Base-by-base conservation (phyloP, 768 basidiomycete genomes). In the Tricholoma terreum region DNA sequence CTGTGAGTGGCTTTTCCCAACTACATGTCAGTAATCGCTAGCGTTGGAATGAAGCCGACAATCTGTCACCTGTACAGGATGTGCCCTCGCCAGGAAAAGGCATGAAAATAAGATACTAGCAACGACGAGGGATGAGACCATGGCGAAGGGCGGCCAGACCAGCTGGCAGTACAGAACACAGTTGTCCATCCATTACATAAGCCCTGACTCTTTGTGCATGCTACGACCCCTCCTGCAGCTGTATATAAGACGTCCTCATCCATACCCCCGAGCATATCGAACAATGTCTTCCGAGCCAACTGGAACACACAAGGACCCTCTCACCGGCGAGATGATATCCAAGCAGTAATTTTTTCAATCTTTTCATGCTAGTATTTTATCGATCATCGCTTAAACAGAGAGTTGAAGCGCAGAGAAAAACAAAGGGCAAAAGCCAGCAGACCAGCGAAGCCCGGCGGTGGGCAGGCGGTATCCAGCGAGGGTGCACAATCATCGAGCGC, bases 251-350 rank as follows among this genome's bases (percentile, higher is more conserved):
- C 33, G 46, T 33, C n/a, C 52, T 38, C n/a, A 58, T 45, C 50
- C 43, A 58, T 55, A 56, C 38, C 43, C 27, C 11, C 36, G 22
- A 22, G 31, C n/a, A 11, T 15, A 46, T 57, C 49, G 57, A 60
- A 53, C 42, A 9, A 80, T 82, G 80, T 75, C 80, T 19, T 69
- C 78, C 34, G 76, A 79, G 52, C 55, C 75, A 52, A 68, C 75
- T 33, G 78, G 76, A 56, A 77, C 78, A 7, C 81, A 82, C 63
- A 86, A 85, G 80, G 91, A 94, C 71, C 89, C 89, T 40, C 83
- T 94, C 61, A 97, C 96, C 0, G 95, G 94, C 34, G 95, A 98
- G 74, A 82, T 97, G 87, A 86, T 99, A 67, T 97, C 94, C 76
- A 99, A 99, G 85, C 82, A 83, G 96, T 96, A 53, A 58, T 87